Conservation (phyloP, 495 filamentous ascomycete species). For the Podospora sp. region DNA sequence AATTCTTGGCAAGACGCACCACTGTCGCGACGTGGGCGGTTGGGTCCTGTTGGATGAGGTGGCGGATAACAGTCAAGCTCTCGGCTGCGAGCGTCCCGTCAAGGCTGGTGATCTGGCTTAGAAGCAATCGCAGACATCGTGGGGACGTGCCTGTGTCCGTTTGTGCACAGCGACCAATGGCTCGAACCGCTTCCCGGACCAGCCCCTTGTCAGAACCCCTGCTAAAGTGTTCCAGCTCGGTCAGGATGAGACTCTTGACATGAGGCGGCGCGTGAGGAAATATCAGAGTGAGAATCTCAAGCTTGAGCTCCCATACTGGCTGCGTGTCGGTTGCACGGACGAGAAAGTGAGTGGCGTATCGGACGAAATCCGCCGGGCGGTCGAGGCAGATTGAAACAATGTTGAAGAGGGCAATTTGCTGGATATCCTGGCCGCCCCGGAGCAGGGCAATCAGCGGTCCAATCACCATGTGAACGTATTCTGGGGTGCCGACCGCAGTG, state of each 20-base stretch:
- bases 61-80: constrained; percentile 87
- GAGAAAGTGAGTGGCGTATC: constrained; percentile 84
- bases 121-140: constrained; percentile 77
- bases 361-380: constrained; percentile 74
- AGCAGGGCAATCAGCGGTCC: constrained; percentile 86
- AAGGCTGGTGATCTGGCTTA: constrained; percentile 79
- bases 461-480: constrained; percentile 69
- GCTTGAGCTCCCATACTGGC: constrained; percentile 83
- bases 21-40: constrained; percentile 75
- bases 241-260: constrained; percentile 81
- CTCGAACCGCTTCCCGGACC: constrained; percentile 83
- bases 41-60: constrained; percentile 92
- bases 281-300: constrained; percentile 85
- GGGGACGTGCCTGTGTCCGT: constrained; percentile 67
- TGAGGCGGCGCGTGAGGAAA: constrained; percentile 79
- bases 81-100: constrained; percentile 89
- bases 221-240: constrained; percentile 91
- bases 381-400: constrained; percentile 84
- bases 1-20: constrained; percentile 84
- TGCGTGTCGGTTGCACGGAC: constrained; percentile 79
- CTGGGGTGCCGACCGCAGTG: constrained; percentile 74
- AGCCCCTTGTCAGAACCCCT: constrained; percentile 72
- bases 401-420: constrained; percentile 87
- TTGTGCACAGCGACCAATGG: constrained; percentile 91
- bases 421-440: constrained; percentile 80